Base-by-base conservation (phyloP, 495 filamentous ascomycete genomes). In the Polyplosphaeria fusca region DNA sequence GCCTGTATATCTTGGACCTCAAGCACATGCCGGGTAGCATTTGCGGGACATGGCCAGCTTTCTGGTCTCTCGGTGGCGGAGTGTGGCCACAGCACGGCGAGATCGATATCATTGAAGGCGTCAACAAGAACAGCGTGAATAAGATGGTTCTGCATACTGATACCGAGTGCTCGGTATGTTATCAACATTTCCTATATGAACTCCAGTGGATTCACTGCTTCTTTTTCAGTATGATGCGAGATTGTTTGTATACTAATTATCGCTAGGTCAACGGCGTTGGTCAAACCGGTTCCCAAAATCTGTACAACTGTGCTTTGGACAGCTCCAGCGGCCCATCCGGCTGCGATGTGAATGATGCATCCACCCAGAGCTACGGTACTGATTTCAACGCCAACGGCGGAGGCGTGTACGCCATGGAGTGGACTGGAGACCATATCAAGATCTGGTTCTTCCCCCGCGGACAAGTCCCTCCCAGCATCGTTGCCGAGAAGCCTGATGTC, bases 81-180 rank as follows among this genome's bases (percentile, higher is more conserved):
- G 74, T 81, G 39, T 96, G 91, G 91, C 91, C 90, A 0, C 64
- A 68, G 7, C 76, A 79, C 24, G 91, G 91, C 24, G 89, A 95
- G 71, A 91, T 95, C 57, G 65, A 52, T 18, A 52, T 53, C 53
- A 52, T 62, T n/a, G 53, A 55, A 67, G 88, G 88, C 37, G 86
- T 94, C 55, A 89, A 93, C 70, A 63, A 74, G 28, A 76, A 84
- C 45, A 70, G 75, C 0, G 72, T 77, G 48, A 86, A 92, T 60
- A 67, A 76, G 35, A 82, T 94, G 60, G 84, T 88, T 2, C 76
- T 96, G 28, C 92, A 96, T 68, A 93, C 89, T 0, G 67, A 68
- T 7, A 70, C 76, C 12, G 78, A 79, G n/a, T 94, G 89, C 70
- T 13, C 11, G 9, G n/a, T n/a, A n/a, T n/a, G n/a, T n/a, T n/a